Evolutionary conservation across 208 protist genomes (phyloP).

Genomic region (Acanthamoeba castellanii): DNA sequence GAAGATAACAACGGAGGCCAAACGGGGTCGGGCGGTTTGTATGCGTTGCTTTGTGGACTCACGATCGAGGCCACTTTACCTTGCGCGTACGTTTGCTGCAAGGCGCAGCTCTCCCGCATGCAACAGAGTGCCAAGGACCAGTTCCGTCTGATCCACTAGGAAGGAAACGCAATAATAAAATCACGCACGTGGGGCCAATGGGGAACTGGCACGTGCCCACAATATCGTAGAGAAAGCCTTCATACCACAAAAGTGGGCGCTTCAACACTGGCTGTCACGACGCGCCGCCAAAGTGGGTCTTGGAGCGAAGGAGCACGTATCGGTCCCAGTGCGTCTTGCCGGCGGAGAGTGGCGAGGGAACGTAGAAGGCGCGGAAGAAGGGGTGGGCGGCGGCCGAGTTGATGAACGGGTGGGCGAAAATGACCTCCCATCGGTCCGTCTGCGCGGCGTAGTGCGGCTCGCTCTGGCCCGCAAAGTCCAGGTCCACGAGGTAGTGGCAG

Average conservation of each 20-base stretch:
- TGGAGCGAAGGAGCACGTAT: conserved; percentile 26
- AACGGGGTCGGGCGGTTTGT: too few relatives aligned
- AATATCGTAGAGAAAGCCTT: too few relatives aligned
- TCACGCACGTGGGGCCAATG: too few relatives aligned
- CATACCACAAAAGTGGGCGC: too few relatives aligned
- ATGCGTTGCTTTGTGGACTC: too few relatives aligned
- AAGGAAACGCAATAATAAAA: too few relatives aligned
- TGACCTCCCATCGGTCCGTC: background rate
- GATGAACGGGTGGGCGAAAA: conserved; percentile 51
- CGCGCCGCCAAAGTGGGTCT: background rate
- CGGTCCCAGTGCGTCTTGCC: conserved; percentile 53
- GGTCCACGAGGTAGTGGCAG: conserved; percentile 76
- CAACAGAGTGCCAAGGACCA: too few relatives aligned
- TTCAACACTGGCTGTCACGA: background rate
- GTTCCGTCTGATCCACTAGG: too few relatives aligned
- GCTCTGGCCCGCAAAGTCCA: conserved; percentile 76
- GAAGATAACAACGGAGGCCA: too few relatives aligned
- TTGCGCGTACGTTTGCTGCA: background rate
- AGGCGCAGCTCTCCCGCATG: too few relatives aligned
- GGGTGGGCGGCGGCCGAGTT: conserved; percentile 53
- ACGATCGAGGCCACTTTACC: too few relatives aligned
- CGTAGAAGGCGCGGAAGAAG: conserved; percentile 73
- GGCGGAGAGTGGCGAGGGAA: background rate
- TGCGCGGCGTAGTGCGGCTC: conserved; percentile 62
- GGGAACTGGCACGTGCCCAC: too few relatives aligned